Evolutionary conservation across 495 filamentous ascomycete species (phyloP).

Genomic region (Chaetomidium leptoderma): DNA sequence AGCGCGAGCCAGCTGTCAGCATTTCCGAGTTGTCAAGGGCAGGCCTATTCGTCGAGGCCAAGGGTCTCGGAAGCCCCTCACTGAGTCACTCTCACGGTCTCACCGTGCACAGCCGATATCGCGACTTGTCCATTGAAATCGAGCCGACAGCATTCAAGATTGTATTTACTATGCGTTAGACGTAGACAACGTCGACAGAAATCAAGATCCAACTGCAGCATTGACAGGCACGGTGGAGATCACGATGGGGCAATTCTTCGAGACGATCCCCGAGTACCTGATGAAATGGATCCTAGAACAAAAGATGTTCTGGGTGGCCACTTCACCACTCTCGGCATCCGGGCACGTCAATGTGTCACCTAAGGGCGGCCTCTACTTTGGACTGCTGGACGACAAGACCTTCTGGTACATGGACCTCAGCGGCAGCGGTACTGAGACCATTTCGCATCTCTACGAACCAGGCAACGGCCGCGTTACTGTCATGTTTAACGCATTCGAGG

Average conservation of each 20-base stretch:
- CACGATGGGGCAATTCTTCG: slow-evolving; percentile 60
- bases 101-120: too few species aligned
- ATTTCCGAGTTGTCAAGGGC: too few species aligned
- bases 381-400: slow-evolving; percentile 52
- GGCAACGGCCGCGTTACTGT: slow-evolving; percentile 65
- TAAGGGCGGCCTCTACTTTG: slow-evolving; percentile 61
- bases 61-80: too few species aligned
- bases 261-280: slow-evolving; percentile 53
- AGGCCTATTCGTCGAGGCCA: too few species aligned
- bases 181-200: too few species aligned
- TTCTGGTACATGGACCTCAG: slow-evolving; percentile 70
- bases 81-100: too few species aligned
- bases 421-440: slow-evolving; percentile 67
- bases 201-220: too few species aligned
- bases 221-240: too few species aligned
- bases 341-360: slow-evolving; percentile 65
- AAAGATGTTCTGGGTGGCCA: slow-evolving; percentile 63
- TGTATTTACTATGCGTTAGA: too few species aligned
- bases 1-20: too few species aligned
- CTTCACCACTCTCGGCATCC: slow-evolving; percentile 55
- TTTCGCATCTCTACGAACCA: slow-evolving; percentile 64
- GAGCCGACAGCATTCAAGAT: too few species aligned
- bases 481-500: slow-evolving; percentile 66
- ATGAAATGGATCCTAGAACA: slow-evolving; percentile 57
- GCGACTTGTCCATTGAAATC: too few species aligned